phyloP scores from a whole-genome alignment of 2,329 filamentous ascomycete species.

The Penicillium sp. region DNA sequence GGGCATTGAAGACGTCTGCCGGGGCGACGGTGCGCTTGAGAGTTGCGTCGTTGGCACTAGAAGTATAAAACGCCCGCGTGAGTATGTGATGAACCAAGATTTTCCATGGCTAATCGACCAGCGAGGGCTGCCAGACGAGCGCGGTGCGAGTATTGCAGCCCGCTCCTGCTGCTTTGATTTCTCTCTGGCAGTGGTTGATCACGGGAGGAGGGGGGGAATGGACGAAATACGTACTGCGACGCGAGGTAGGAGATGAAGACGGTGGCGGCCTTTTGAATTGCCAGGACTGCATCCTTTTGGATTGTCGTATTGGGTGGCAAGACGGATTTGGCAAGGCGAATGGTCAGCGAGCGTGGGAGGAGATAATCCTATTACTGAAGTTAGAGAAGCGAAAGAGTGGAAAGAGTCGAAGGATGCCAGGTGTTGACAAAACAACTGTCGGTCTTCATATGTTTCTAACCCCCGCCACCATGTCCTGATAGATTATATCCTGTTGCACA shows the following conservation, averaged over 20 bases:
- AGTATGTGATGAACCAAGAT: too few relatives aligned
- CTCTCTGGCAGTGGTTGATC: background rate
- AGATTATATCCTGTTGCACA: background rate
- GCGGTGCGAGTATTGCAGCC: too few relatives aligned
- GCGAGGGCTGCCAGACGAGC: too few relatives aligned
- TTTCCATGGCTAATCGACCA: too few relatives aligned
- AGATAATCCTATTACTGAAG: constrained; percentile 48
- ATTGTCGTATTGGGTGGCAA: constrained; percentile 60
- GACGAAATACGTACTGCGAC: constrained; percentile 44
- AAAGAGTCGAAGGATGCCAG: too few relatives aligned
- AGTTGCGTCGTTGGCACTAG: constrained; percentile 56
- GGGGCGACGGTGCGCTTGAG: constrained; percentile 58
- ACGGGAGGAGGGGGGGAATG: background rate
- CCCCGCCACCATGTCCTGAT: background rate
- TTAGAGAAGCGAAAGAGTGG: background rate
- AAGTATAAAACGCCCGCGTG: background rate
- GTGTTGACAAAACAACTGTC: too few relatives aligned
- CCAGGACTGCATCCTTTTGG: constrained; percentile 59
- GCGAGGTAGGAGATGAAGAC: constrained; percentile 62
- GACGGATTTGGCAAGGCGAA: constrained; percentile 57
- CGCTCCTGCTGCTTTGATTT: background rate
- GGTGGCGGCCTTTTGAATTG: constrained; percentile 60
- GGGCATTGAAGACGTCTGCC: constrained; percentile 54
- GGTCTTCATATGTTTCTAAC: background rate
- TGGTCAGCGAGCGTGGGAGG: constrained; percentile 57